phyloP scores from a whole-genome alignment of 1,139 yeast species.

The Hyphopichia fennica region DNA sequence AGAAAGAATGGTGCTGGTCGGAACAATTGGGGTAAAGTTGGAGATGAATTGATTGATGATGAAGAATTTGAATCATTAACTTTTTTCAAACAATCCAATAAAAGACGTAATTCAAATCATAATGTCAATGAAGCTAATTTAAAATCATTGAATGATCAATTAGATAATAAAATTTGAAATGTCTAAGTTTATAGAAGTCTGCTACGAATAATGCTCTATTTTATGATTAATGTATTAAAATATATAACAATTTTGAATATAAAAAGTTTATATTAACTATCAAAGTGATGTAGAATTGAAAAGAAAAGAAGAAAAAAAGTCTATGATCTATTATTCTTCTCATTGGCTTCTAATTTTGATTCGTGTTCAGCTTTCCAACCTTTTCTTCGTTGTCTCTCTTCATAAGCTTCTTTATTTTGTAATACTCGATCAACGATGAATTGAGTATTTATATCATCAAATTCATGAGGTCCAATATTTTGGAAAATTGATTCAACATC shows the following conservation, averaged over 20 bases:
- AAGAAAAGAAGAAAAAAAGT: too few relatives aligned
- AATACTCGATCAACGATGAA: conserved; percentile 70
- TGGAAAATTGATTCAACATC: conserved; percentile 40
- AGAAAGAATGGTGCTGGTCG: conserved; percentile 88
- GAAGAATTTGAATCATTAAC: conserved; percentile 9
- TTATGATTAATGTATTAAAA: background rate
- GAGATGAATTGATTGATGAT: conserved; percentile 59
- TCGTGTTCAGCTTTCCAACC: conserved; percentile 66
- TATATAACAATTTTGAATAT: background rate
- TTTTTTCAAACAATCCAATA: conserved; percentile 23
- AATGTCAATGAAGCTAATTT: conserved; percentile 27
- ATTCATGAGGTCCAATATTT: conserved; percentile 55
- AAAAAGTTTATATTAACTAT: too few relatives aligned
- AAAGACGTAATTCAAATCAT: conserved; percentile 46
- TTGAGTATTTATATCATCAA: conserved; percentile 59
- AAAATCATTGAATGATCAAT: conserved; percentile 20
- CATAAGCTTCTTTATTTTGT: conserved; percentile 63
- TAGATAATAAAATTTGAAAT: conserved; percentile 17
- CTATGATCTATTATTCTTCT: conserved; percentile 7
- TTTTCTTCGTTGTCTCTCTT: conserved; percentile 75
- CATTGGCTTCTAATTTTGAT: conserved; percentile 24
- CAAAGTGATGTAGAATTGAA: too few relatives aligned
- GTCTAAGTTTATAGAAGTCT: too few relatives aligned
- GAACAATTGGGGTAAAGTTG: conserved; percentile 72
- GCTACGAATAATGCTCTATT: too few relatives aligned